Evolutionary conservation across 2,329 filamentous ascomycete genomes (phyloP).

Genomic region (Fusarium longipes): DNA sequence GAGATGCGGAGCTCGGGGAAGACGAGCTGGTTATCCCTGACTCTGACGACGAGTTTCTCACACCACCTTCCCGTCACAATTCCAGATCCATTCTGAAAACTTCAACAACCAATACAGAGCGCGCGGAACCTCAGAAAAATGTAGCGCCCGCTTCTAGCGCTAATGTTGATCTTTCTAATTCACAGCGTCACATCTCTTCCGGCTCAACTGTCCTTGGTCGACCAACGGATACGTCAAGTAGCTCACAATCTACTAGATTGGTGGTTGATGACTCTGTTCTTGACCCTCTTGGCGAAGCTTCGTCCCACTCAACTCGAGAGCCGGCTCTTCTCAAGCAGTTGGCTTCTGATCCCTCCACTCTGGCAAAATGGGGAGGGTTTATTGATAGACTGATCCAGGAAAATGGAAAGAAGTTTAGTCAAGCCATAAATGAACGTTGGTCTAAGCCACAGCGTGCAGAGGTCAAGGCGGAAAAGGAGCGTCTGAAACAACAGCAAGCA

Average conservation of each 20-base stretch:
- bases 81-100: constrained; percentile 24
- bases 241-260: constrained; percentile 22
- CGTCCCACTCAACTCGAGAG: constrained; percentile 11
- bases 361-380: constrained; percentile 53
- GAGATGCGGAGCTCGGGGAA: background rate
- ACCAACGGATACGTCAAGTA: background rate
- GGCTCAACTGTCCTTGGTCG: constrained; percentile 11
- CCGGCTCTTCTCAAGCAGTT: constrained; percentile 47
- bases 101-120: constrained; percentile 1
- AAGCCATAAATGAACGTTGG: constrained; percentile 60
- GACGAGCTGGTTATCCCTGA: constrained; percentile 62
- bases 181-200: constrained; percentile 26
- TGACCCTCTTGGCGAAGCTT: background rate
- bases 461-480: constrained; percentile 63
- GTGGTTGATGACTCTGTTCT: constrained; percentile 9
- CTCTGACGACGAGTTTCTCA: constrained; percentile 67
- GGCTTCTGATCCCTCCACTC: constrained; percentile 44
- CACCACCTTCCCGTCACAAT: constrained; percentile 45
- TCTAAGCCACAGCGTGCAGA: constrained; percentile 58
- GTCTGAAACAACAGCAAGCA: constrained; percentile 59
- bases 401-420: constrained; percentile 61
- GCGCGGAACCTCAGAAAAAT: background rate
- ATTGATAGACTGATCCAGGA: constrained; percentile 58
- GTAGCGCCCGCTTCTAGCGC: background rate
- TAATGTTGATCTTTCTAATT: constrained; percentile 13